Base-by-base conservation (phyloP, 2,329 filamentous ascomycete genomes). In the Helicocarpus griseus region DNA sequence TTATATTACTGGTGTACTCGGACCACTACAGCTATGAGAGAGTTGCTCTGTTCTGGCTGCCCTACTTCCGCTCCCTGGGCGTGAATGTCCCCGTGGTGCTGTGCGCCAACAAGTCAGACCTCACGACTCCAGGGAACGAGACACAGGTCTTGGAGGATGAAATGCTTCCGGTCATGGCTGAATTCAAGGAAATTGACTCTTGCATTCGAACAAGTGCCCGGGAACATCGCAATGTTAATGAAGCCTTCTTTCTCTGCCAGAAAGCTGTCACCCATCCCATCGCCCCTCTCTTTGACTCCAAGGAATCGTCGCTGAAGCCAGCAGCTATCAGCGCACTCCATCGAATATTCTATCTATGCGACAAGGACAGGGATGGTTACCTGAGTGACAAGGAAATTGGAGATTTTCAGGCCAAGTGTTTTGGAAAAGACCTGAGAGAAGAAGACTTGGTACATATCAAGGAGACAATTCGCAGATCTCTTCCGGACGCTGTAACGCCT, bases 1-100 rank as follows among this genome's bases (percentile, higher is more conserved):
- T 96, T 59, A 97, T 98, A 57, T 78, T 97, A 17, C 81, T 98
- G 40, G 90, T 98, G 50, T 98, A 98, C 69, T 90, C 90, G 58
- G 93, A 98, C 68, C 91, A 97, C 71, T 98, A 98, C 75, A 97
- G 90, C 77, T 98, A 97, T 73, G 93, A 98, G 67, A 79, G 93
- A 35, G 90, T 98, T 3, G 93, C 91, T 3, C 77, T 98, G 43
- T 98, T 97, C 70, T 98, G 93, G 93, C 86, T 98, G 80, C 93
- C 93, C 9, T 94, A 96, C 70, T 97, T 98, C 65, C 86, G 93
- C 55, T 95, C 90, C 3, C 80, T 98, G 36, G 93, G 93, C n/a
- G 93, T 98, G 65, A 98, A 98, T 66, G 89, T 98, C 21, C 93
- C 93, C 0, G 93, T 98, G 9, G 90, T 98, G 41, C 75, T 98